Conservation (phyloP, 805 yeast species). For the Cyberlindnera veronae region DNA sequence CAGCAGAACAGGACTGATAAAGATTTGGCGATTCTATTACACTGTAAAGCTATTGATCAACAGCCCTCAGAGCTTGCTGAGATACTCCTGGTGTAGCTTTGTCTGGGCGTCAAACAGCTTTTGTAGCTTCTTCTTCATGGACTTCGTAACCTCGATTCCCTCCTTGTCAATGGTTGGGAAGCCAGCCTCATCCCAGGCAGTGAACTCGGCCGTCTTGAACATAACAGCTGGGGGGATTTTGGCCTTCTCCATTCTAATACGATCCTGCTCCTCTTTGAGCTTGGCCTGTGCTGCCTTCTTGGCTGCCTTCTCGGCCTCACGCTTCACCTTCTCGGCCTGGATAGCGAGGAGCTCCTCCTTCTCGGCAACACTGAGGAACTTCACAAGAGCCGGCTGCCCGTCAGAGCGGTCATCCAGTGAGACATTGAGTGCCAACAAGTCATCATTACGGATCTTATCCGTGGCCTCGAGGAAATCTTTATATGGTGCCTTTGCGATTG, state of each 20-base stretch:
- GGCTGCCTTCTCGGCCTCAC: conserved; percentile 52
- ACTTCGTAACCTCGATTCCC: conserved; percentile 84
- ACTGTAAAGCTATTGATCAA: too few species aligned
- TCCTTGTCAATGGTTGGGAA: conserved; percentile 70
- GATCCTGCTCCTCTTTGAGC: conserved; percentile 58
- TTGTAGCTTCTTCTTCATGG: conserved; percentile 75
- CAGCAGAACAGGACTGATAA: too few species aligned
- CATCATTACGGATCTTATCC: conserved; percentile 71
- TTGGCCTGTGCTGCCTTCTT: conserved; percentile 56
- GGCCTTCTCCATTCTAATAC: conserved; percentile 62
- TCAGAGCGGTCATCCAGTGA: conserved; percentile 84
- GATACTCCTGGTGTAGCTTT: conserved; percentile 72
- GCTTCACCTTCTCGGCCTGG: conserved; percentile 54
- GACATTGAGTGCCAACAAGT: conserved; percentile 70
- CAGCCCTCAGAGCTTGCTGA: conserved; percentile 14
- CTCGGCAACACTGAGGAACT: conserved; percentile 71
- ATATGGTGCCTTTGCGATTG: conserved; percentile 56
- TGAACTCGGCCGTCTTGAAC: conserved; percentile 62
- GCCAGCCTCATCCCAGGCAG: conserved; percentile 84
- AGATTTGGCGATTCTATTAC: too few species aligned
- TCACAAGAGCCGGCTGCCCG: conserved; percentile 76
- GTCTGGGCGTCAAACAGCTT: conserved; percentile 80
- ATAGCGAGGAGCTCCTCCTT: conserved; percentile 54
- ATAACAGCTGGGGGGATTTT: conserved; percentile 65
- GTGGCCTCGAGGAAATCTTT: conserved; percentile 59